Evolutionary conservation across 2,329 filamentous ascomycete species (phyloP), one percentile per base, ranked within the genome.

Genomic region (Neonectria neomacrospora): DNA sequence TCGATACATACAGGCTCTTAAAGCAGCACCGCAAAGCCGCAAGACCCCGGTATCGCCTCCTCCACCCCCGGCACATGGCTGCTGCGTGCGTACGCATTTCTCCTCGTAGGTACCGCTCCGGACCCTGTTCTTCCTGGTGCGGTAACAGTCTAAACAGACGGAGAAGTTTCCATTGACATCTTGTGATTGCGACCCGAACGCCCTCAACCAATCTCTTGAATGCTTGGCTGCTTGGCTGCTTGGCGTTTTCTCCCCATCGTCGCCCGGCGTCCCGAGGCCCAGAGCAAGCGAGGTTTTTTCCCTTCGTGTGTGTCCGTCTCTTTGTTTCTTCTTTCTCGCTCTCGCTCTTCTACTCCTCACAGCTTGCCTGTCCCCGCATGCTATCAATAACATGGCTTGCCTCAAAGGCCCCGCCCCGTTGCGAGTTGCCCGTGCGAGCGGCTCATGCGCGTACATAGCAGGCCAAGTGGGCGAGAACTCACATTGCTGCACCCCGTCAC

Each of bases 161-260:
- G 28, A 32, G 26, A 32, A 32, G 47, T 41, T 34, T 45, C 23
- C 37, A 20, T 41, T 18, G 34, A 14, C 54, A 54, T 54, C 50
- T 30, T 54, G 42, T 58, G 54, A 54, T 54, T 42, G 37, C 42
- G 45, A 54, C 50, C 50, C 45, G 57, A 53, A 47, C 30, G 50
- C 37, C 34, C 20, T 30, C 34, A 44, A 41, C 60, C 60, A 63
- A 63, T 63, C 60, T 63, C 48, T 50, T 42, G 18, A 9, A 12
- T 32, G 50, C 54, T 63, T 63, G 54, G 60, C 42, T 32, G 50
- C 54, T 63, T 63, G 54, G 60, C 42, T 30, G 57, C 37, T 58
- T 44, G n/a, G 39, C 28, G 41, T 53, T 18, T 34, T 3, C 18
- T 32, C 28, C 50, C 54, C 53, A 32, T 37, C 23, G n/a, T 48